Conservation (phyloP, 306 rosid genomes). For the Malus asiatica region DNA sequence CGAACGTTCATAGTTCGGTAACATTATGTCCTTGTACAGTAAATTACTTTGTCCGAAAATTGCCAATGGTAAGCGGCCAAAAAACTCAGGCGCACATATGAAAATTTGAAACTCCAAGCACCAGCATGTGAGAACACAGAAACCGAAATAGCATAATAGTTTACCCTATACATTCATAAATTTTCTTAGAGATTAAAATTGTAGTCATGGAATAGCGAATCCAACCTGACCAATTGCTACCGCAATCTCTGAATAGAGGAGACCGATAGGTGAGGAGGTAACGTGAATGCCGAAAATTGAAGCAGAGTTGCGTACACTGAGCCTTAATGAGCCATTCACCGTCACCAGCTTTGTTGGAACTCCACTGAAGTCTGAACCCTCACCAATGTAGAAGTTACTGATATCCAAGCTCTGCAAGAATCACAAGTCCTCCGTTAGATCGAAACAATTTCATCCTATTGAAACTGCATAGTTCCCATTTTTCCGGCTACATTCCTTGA, state of each 20-base stretch:
- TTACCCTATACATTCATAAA: not conserved
- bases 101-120: not conserved
- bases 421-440: not conserved
- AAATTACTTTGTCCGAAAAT: not conserved
- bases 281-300: conserved; percentile 88
- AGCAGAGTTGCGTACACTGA: conserved; percentile 78
- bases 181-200: not conserved
- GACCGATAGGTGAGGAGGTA: conserved; percentile 59
- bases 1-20: not conserved
- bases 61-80: not conserved
- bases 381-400: conserved; percentile 60
- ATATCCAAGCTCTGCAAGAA: conserved; percentile 67
- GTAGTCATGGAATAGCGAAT: not conserved
- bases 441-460: not conserved
- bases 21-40: not conserved
- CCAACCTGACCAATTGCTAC: conserved; percentile 80
- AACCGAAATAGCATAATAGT: not conserved
- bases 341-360: conserved; percentile 80
- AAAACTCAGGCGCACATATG: not conserved
- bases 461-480: not conserved
- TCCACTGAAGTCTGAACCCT: conserved; percentile 75
- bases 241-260: conserved; percentile 61
- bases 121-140: not conserved
- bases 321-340: conserved; percentile 57
- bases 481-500: not conserved